These are phyloP conservation scores for Termitomyces bulborhizus DNA, from an alignment of 768 basidiomycete species.

Conservation along the genomic window DNA sequence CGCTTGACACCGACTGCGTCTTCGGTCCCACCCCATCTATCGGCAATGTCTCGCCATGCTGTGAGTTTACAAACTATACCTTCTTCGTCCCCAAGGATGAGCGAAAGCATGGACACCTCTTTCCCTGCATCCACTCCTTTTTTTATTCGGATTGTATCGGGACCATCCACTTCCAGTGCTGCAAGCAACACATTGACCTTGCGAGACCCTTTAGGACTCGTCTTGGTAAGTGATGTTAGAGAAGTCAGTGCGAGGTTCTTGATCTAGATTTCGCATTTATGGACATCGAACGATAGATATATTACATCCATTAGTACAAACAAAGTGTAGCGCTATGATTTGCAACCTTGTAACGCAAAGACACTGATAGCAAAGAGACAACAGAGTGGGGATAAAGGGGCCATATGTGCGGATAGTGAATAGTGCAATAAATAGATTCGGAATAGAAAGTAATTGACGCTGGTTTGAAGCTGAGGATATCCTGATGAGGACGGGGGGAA, in stretches of 20 bases:
- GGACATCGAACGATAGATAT: background rate
- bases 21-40: constrained; percentile 55
- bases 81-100: constrained; percentile 71
- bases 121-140: constrained; percentile 66
- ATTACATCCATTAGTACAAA: background rate
- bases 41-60: constrained; percentile 75
- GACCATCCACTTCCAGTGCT: constrained; percentile 72
- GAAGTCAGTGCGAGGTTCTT: constrained; percentile 32
- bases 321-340: too few species aligned
- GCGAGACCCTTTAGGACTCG: constrained; percentile 29
- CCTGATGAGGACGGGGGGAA: background rate
- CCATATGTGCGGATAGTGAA: background rate
- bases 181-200: constrained; percentile 60
- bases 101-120: constrained; percentile 59
- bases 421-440: background rate
- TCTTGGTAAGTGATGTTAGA: constrained; percentile 31
- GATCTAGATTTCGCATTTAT: too few species aligned
- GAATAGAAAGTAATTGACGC: background rate
- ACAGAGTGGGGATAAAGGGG: background rate
- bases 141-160: constrained; percentile 60
- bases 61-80: constrained; percentile 65
- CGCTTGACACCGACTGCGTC: constrained; percentile 43
- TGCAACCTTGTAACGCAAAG: background rate
- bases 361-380: background rate
- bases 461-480: background rate